Conservation (phyloP, 1,139 yeast genomes). For the Blastobotrys serpentis region DNA sequence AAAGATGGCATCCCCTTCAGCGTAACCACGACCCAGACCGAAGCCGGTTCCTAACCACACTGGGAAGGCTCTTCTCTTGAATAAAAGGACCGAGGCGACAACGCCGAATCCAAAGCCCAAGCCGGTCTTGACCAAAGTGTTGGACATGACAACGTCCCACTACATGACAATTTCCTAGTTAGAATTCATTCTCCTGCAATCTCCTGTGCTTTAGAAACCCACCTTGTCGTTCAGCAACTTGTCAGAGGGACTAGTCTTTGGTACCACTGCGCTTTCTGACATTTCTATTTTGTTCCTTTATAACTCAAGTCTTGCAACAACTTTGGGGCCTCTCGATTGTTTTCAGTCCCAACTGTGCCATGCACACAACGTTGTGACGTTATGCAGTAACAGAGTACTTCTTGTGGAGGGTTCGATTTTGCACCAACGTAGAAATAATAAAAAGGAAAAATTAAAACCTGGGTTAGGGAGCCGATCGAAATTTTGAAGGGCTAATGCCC, state of each 20-base stretch:
- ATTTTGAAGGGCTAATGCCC: too few species aligned
- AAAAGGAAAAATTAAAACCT: too few species aligned
- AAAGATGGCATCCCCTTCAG: conserved; percentile 97
- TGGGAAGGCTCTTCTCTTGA: conserved; percentile 93
- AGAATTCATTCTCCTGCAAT: conserved; percentile 13
- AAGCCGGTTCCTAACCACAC: conserved; percentile 96
- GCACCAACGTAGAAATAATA: too few species aligned
- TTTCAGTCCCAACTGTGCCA: background rate
- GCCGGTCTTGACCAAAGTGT: conserved; percentile 93
- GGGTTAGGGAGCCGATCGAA: too few species aligned
- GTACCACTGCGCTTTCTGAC: conserved; percentile 31
- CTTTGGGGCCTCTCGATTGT: background rate
- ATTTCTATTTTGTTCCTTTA: conserved; percentile 17
- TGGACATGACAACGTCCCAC: conserved; percentile 97
- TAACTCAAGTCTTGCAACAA: background rate
- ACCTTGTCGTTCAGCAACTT: conserved; percentile 74
- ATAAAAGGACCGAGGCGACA: conserved; percentile 82
- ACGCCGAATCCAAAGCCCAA: conserved; percentile 98
- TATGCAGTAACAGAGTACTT: background rate
- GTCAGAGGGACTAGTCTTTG: conserved; percentile 51
- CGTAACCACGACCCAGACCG: conserved; percentile 95
- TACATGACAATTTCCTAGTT: conserved; percentile 27
- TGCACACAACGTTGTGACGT: conserved; percentile 4
- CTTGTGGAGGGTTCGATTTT: too few species aligned
- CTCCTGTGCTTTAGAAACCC: conserved; percentile 27